These are phyloP conservation scores for Globisporangium orthogonon DNA, from an alignment of 352 stramenopile genomes.

Conservation along the genomic window DNA sequence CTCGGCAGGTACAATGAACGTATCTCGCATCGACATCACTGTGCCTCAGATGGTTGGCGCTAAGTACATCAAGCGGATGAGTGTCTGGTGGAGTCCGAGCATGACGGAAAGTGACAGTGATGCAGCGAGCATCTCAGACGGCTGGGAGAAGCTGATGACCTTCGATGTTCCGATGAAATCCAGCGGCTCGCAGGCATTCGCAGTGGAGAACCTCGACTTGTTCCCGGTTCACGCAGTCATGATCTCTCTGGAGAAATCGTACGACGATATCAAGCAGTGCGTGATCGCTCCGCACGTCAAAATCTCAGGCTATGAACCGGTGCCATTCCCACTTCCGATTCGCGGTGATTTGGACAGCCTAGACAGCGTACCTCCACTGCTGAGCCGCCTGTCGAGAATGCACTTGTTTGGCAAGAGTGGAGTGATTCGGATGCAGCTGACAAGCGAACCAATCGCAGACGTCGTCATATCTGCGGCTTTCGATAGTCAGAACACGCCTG, in stretches of 20 bases:
- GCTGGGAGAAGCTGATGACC: constrained; percentile 31
- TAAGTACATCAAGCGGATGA: constrained; percentile 43
- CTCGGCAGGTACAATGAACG: constrained; percentile 15
- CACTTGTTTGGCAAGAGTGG: constrained; percentile 30
- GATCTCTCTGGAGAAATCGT: constrained; percentile 46
- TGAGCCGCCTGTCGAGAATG: constrained; percentile 50
- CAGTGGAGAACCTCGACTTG: constrained; percentile 20
- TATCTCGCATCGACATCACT: constrained; percentile 32
- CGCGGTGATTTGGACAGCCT: constrained; percentile 31
- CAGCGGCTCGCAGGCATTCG: constrained; percentile 27
- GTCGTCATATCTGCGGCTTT: constrained; percentile 31
- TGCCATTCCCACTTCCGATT: constrained; percentile 40
- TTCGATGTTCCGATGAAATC: constrained; percentile 39
- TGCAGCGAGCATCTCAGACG: constrained; percentile 16
- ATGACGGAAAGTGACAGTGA: constrained; percentile 11
- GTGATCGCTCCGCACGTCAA: constrained; percentile 26
- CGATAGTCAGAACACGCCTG: constrained; percentile 16
- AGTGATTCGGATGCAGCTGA: constrained; percentile 30
- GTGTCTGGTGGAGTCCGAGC: constrained; percentile 35
- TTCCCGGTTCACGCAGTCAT: constrained; percentile 22
- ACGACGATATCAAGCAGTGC: constrained; percentile 38
- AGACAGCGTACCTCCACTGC: constrained; percentile 23
- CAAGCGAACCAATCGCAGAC: constrained; percentile 50
- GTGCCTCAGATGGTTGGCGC: constrained; percentile 32
- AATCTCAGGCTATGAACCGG: constrained; percentile 26